A percentile compares a stretch with the other conserved stretches of the same genome.
These are phyloP conservation scores for Bryoerythrophyllum caledonicum DNA, from an alignment of 225 moss, liverwort and hornwort species.

Conservation along the genomic window DNA sequence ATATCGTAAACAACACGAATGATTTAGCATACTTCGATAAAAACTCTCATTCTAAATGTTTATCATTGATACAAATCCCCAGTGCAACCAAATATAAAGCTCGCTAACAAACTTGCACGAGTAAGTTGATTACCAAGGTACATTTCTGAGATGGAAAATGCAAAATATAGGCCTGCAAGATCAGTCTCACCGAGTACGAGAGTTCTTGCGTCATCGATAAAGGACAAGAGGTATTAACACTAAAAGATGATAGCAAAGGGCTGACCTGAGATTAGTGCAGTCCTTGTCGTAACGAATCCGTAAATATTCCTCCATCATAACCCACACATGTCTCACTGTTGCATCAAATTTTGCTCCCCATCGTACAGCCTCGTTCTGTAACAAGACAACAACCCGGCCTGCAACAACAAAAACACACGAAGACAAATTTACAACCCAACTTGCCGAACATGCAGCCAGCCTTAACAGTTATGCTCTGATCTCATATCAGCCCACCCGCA, in stretches of 20 bases:
- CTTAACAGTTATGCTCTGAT: slow-evolving; percentile 7
- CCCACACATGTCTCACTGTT: slow-evolving; percentile 42
- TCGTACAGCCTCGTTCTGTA: slow-evolving; percentile 28
- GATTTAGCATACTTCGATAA: background rate
- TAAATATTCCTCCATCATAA: slow-evolving; percentile 55
- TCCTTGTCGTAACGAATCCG: slow-evolving; percentile 38
- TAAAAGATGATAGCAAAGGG: background rate
- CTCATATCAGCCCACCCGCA: background rate
- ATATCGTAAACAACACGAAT: background rate
- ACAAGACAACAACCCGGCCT: slow-evolving; percentile 39
- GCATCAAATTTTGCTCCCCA: slow-evolving; percentile 53
- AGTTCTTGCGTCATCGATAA: background rate
- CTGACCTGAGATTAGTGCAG: slow-evolving; percentile 54
- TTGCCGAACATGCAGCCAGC: background rate
- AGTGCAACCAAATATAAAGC: background rate
- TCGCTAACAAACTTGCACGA: slow-evolving; percentile 1
- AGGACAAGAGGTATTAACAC: background rate
- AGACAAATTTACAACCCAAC: slow-evolving; percentile 10
- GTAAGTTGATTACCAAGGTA: background rate
- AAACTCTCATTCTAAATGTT: background rate
- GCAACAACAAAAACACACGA: background rate
- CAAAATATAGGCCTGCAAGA: background rate
- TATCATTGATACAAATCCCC: background rate
- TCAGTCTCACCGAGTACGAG: background rate
- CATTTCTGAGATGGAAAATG: background rate